Base-by-base conservation (phyloP, 768 basidiomycete genomes). In the Guyanaporus albipodus region DNA sequence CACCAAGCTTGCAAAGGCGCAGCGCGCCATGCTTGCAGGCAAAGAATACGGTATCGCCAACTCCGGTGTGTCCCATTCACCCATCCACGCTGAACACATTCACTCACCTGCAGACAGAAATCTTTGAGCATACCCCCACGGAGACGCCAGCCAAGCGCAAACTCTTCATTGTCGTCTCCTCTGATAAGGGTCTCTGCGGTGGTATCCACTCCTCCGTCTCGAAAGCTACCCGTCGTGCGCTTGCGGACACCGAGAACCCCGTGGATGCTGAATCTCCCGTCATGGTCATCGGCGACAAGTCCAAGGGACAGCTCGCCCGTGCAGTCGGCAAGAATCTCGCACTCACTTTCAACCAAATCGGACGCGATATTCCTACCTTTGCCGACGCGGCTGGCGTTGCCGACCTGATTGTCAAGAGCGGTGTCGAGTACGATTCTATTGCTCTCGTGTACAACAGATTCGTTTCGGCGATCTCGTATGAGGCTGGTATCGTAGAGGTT, bases 181-280 rank as follows among this genome's bases (percentile, higher is more conserved):
- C 95, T 45, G 95, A 98, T 83, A 93, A 94, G 73, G 95, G 96
- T 72, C 90, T 99, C 48, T 99, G 95, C 65, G 95, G 96, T 73
- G 95, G 96, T 78, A 95, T 99, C 62, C 95, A 98, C 76, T 98
- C 95, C 33, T 92, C 91, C 44, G 90, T 98, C 64, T 78, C 87
- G 57, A 96, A 97, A 72, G 81, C 83, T 46, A 88, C 91, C 41
- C 88, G 90, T 57, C 80, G 78, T 47, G 85, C 79, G 24, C 61
- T 94, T 46, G 70, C 66, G 24, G 77, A 80, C 59, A 71, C 73
- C 35, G 71, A 70, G 38, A 67, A 70, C 53, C 65, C 58, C 23
- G 73, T 84, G 39, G 80, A 82, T 48, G 42, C 71, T 9, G 77
- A 78, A 51, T 87, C 85, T 4, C 78, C 83, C 39, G 61, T 97